Evolutionary conservation across 2,329 filamentous ascomycete species (phyloP), one percentile per base, ranked within the genome.

Genomic region (Aspergillus neotritici): DNA sequence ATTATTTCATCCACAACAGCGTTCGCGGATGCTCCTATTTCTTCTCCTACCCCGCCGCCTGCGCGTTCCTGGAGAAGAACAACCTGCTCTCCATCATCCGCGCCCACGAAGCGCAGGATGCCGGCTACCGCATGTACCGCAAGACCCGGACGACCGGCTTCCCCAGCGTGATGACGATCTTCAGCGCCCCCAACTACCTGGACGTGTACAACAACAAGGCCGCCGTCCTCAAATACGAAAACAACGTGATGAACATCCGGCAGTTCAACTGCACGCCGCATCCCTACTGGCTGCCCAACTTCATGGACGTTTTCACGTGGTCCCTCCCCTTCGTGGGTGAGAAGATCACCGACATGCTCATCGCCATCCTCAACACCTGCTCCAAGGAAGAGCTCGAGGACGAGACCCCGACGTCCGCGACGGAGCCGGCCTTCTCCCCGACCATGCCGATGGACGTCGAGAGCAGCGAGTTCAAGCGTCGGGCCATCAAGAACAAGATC

Each of bases 251-350:
- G 93, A 98, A 98, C 75, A 98, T 98, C 64, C 82, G 93, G 47
- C 93, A 98, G 69, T 98, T 98, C 75, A 98, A 98, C 77, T 98
- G 91, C 79, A 97, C 93, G 15, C 93, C 93, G 29, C 93, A 98
- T 67, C 93, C 93, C 5, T 98, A 98, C 76, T 98, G 93, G 93
- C 80, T 98, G 37, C 93, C 93, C 43, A 98, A 98, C 74, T 98
- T 98, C 65, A 98, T 98, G 93, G 93, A 98, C 62, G 93, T 98
- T 51, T 98, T 98, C 65, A 98, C 93, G n/a, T 98, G 93, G 93
- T 98, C 93, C 29, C 76, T 98, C 48, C 93, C 93, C 0, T 98
- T 98, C 69, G 93, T 98, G 16, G 91, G 93, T 50, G 93, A 98
- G 70, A 98, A 98, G 78, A 90, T 98, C 62, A 97, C 93, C 13